Base-by-base conservation (phyloP, 805 yeast genomes). In the Candida qinlingensis region DNA sequence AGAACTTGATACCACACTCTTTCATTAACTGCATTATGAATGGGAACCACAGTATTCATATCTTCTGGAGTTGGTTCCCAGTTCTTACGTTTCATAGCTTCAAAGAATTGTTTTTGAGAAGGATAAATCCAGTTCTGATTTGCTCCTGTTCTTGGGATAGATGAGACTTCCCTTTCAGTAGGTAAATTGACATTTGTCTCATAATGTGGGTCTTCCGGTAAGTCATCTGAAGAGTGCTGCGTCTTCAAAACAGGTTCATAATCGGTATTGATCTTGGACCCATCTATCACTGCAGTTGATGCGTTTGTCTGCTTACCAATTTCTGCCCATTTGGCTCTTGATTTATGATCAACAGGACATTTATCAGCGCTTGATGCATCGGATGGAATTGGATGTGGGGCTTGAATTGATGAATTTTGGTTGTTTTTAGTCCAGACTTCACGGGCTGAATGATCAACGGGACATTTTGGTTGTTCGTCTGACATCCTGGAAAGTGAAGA, bases 21-120 rank as follows among this genome's bases (percentile, higher is more conserved):
- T 66, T 92, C 99, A 64, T 92, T 92, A 34, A 92, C 97, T 37
- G 87, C 81, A 61, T 92, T 92, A 64, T 92, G 99, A 39, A 92
- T 85, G 1, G 98, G 98, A 4, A 92, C 96, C 13, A 92, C 88
- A 1, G 92, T 79, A 54, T 79, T 72, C 99, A 92, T 92, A 61
- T 91, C 97, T 7, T 69, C 65, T 0, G 85, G 85, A 9, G 80
- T 70, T 2, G 98, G 97, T 45, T 82, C 75, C 90, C 96, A 88
- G 49, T 87, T 79, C 61, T 92, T 92, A 43, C 98, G 78, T 56
- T 79, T 73, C 98, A 92, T 94, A 8, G 97, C 97, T 50, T 89
- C 94, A 65, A 73, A 92, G 62, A 92, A 92, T 71, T 92, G 97
- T 63, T 87, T 87, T 64, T 92, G 96, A 4, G 96, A 87, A 7